Percentiles rank a stretch among this genome's conserved stretches.
Evolutionary conservation across 768 basidiomycete genomes (phyloP).

Genomic region (Myochromella boudieri): DNA sequence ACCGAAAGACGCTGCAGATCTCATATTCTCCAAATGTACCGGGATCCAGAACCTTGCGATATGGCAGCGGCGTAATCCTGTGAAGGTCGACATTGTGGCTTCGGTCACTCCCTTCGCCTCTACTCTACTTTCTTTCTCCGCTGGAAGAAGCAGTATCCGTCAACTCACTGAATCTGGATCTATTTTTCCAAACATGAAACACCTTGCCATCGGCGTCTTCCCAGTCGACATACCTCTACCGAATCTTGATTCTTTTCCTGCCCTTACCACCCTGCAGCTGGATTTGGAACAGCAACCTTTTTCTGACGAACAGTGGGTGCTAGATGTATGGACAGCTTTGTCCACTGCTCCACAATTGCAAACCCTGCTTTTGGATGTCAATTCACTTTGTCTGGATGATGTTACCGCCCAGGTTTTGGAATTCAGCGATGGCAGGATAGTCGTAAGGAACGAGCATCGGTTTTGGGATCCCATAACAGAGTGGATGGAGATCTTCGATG

Average conservation of each 20-base stretch:
- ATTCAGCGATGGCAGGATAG: not conserved
- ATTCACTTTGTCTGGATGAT: not conserved
- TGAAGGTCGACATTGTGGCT: not conserved
- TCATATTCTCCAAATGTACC: slow-evolving; percentile 2
- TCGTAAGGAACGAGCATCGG: not conserved
- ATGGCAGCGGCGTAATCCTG: not conserved
- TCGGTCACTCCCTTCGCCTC: not conserved
- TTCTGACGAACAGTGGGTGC: not conserved
- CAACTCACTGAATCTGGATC: not conserved
- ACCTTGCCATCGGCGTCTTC: not conserved
- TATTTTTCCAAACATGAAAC: slow-evolving; percentile 1
- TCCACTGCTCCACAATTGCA: not conserved
- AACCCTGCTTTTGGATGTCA: not conserved
- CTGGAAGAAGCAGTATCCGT: not conserved
- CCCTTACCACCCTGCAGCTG: not conserved
- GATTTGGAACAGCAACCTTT: not conserved
- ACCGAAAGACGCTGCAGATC: not conserved
- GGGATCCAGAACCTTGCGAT: not conserved
- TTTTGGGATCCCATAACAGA: not conserved
- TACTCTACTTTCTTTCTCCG: not conserved
- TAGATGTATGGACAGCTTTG: not conserved
- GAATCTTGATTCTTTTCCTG: slow-evolving; percentile 1
- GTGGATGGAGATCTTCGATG: slow-evolving; percentile 2
- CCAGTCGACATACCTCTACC: not conserved
- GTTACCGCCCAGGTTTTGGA: not conserved